phyloP scores from a whole-genome alignment of 495 filamentous ascomycete species.

The Talaromyces trachyspermus region DNA sequence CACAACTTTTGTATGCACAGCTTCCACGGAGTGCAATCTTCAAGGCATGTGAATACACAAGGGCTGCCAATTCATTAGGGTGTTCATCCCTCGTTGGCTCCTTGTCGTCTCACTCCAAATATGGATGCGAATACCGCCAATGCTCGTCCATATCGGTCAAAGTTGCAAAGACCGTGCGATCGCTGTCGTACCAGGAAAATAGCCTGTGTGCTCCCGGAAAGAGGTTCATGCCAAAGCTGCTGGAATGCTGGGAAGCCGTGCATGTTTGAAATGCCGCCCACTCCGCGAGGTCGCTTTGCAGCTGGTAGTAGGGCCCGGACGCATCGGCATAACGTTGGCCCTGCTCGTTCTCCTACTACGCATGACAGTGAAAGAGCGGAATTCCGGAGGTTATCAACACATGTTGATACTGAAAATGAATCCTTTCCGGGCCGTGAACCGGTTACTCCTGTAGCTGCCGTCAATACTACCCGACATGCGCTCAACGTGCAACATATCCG shows the following conservation, averaged over 20 bases:
- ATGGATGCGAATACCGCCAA: not conserved
- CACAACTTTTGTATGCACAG: too few species aligned
- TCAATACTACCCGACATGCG: constrained; percentile 1
- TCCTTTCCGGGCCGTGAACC: not conserved
- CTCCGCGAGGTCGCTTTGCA: not conserved
- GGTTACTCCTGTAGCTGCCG: not conserved
- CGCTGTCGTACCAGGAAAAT: constrained; percentile 30
- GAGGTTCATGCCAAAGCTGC: constrained; percentile 3
- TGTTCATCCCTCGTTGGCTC: too few species aligned
- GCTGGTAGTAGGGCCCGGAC: not conserved
- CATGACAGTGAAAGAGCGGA: not conserved
- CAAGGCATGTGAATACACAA: too few species aligned
- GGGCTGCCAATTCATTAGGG: too few species aligned
- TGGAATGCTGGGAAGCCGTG: constrained; percentile 1
- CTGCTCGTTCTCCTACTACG: constrained; percentile 4
- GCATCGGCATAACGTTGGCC: not conserved
- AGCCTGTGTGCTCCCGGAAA: constrained; percentile 15
- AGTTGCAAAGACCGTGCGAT: constrained; percentile 31
- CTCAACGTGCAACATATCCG: constrained; percentile 12
- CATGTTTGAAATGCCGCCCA: constrained; percentile 1
- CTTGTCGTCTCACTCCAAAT: too few species aligned
- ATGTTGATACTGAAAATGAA: not conserved
- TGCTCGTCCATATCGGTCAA: constrained; percentile 31
- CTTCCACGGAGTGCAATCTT: too few species aligned
- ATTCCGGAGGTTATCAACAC: not conserved